Evolutionary conservation across 2,329 filamentous ascomycete genomes (phyloP).

Genomic region (Rhytidhysteron rufulum): DNA sequence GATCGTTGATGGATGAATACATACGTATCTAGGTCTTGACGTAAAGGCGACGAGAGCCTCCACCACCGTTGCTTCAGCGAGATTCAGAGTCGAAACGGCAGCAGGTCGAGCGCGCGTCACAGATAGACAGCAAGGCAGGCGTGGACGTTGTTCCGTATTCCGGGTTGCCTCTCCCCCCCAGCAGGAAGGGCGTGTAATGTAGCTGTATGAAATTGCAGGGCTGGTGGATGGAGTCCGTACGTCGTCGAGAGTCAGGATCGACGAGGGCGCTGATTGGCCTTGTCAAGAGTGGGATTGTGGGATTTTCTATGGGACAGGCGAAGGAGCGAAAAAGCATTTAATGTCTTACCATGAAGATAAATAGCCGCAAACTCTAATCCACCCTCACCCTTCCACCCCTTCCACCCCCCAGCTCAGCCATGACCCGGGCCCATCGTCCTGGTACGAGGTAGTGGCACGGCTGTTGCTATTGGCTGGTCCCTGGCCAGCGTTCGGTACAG

Average conservation of each 20-base stretch:
- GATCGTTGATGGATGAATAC: too few relatives aligned
- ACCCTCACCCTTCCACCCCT: background rate
- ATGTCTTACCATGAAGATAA: background rate
- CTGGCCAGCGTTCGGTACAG: constrained; percentile 8
- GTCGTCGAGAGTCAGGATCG: too few relatives aligned
- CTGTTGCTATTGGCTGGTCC: constrained; percentile 17
- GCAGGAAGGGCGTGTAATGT: background rate
- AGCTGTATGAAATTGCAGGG: background rate
- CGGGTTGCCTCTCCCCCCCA: background rate
- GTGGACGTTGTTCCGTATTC: too few relatives aligned
- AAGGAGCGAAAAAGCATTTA: background rate
- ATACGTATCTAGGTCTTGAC: too few relatives aligned
- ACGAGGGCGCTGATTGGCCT: background rate
- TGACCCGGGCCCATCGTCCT: constrained; percentile 16
- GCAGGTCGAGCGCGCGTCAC: background rate
- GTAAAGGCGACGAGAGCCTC: too few relatives aligned
- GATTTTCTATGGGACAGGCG: too few relatives aligned
- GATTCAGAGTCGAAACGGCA: background rate
- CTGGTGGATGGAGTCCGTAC: background rate
- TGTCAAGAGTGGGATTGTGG: too few relatives aligned
- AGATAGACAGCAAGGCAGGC: background rate
- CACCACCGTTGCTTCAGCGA: too few relatives aligned
- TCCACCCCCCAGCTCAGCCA: constrained; percentile 17
- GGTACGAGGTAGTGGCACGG: constrained; percentile 14
- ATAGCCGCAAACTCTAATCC: constrained; percentile 19